Percentiles rank a stretch among this genome's conserved stretches.
phyloP scores from a whole-genome alignment of 2,329 filamentous ascomycete species.

The Teratosphaeria zuluensis region DNA sequence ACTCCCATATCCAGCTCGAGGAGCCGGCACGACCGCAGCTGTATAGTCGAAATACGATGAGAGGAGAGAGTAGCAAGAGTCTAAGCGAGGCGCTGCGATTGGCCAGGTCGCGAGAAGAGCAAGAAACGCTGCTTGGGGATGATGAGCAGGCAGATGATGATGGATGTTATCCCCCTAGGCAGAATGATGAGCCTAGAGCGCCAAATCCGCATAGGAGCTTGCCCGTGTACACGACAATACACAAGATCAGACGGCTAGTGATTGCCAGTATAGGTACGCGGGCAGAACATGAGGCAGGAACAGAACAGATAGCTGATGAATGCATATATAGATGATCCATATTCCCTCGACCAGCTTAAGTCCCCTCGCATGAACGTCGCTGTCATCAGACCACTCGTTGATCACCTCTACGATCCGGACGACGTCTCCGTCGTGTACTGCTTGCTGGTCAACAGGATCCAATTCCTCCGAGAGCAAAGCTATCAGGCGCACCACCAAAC shows the following conservation, averaged over 20 bases:
- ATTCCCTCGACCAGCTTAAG: conserved; percentile 65
- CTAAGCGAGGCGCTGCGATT: conserved; percentile 30
- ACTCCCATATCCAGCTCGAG: conserved; percentile 18
- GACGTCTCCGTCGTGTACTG: conserved; percentile 81
- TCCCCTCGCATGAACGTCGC: conserved; percentile 74
- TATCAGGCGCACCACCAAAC: conserved; percentile 70
- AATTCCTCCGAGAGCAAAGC: conserved; percentile 69
- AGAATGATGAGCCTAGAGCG: conserved; percentile 30
- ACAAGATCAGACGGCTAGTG: conserved; percentile 41
- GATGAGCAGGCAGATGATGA: conserved; percentile 38
- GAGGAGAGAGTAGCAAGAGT: conserved; percentile 24
- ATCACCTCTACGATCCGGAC: conserved; percentile 67
- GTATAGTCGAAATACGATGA: conserved; percentile 16
- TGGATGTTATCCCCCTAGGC: conserved; percentile 32
- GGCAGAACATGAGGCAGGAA: not conserved
- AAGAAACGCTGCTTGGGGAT: conserved; percentile 37
- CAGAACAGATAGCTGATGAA: conserved; percentile 4
- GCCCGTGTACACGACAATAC: conserved; percentile 69
- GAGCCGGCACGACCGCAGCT: conserved; percentile 20
- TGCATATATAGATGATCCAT: conserved; percentile 45
- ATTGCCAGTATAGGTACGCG: conserved; percentile 36
- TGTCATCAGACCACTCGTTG: conserved; percentile 71
- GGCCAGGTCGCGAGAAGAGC: conserved; percentile 37
- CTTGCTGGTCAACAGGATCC: conserved; percentile 68
- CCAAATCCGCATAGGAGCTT: conserved; percentile 52